phyloP scores from a whole-genome alignment of 2,329 filamentous ascomycete species.

The Fusarium kyushuense region DNA sequence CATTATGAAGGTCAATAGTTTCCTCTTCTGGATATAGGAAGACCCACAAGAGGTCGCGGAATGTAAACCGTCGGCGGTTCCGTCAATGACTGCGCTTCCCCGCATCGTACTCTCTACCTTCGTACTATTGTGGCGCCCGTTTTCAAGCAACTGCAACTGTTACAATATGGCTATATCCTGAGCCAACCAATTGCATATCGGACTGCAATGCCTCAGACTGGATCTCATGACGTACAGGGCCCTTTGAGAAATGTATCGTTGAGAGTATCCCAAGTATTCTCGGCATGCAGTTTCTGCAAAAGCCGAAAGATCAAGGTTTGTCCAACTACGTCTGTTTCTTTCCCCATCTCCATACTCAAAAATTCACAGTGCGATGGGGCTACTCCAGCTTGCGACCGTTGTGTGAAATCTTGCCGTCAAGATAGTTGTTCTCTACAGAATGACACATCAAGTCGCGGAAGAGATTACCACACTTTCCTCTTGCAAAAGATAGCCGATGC shows the following conservation, averaged over 20 bases:
- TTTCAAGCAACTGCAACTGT: not conserved
- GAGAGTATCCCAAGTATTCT: constrained; percentile 9
- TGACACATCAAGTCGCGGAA: not conserved
- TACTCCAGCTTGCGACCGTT: constrained; percentile 13
- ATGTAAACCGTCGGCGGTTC: not conserved
- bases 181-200: not conserved
- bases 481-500: constrained; percentile 9
- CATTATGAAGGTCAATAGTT: not conserved
- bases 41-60: not conserved
- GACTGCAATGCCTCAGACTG: not conserved
- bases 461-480: constrained; percentile 8
- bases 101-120: not conserved
- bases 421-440: not conserved
- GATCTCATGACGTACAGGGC: rapidly evolving
- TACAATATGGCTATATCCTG: not conserved
- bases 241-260: not conserved
- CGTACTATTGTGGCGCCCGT: too few species aligned
- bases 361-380: not conserved
- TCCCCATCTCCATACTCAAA: rapidly evolving
- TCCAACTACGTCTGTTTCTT: rapidly evolving
- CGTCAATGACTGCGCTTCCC: not conserved
- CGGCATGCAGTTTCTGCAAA: constrained; percentile 19
- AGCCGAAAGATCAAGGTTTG: constrained; percentile 16
- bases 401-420: not conserved
- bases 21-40: not conserved